Conservation (phyloP, 192 early-diverging fungal species). For the Backusella circina region DNA sequence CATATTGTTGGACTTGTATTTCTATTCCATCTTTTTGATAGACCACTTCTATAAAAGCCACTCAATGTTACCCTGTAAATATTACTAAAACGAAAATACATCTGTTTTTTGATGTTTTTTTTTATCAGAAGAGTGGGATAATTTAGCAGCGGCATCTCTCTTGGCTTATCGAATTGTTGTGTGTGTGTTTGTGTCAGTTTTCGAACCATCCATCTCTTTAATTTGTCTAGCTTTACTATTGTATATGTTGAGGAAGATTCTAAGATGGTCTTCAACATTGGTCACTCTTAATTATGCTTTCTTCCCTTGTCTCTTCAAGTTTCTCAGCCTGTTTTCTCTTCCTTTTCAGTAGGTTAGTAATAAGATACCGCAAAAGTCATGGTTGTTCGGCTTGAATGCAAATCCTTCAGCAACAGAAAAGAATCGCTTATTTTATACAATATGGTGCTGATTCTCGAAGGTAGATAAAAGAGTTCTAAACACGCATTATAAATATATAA, state of each 20-base stretch:
- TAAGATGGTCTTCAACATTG: neutral
- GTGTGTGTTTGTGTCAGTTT: neutral
- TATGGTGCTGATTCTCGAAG: too few species aligned
- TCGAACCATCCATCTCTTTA: neutral
- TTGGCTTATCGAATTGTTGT: slow-evolving; percentile 38
- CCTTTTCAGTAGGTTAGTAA: neutral
- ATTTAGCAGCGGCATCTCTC: slow-evolving; percentile 53
- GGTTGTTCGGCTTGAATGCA: neutral
- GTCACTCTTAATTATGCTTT: neutral
- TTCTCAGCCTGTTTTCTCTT: neutral
- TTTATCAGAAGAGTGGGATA: slow-evolving; percentile 48
- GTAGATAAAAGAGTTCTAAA: too few species aligned
- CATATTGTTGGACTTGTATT: slow-evolving; percentile 98
- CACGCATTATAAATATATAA: too few species aligned
- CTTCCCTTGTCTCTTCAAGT: neutral
- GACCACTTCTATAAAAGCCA: slow-evolving; percentile 87
- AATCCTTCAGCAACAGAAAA: neutral
- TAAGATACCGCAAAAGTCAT: neutral
- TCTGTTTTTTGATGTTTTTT: slow-evolving; percentile 56
- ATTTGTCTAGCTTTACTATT: neutral
- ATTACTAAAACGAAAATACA: too few species aligned
- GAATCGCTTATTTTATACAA: too few species aligned
- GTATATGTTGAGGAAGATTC: neutral
- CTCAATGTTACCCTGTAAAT: neutral
- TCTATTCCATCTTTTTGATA: slow-evolving; percentile 98